A percentile compares a stretch with the other conserved stretches of the same genome.
These are phyloP conservation scores for Rubroshorea leprosula DNA, from an alignment of 345 rosid genomes.

Conservation along the genomic window DNA sequence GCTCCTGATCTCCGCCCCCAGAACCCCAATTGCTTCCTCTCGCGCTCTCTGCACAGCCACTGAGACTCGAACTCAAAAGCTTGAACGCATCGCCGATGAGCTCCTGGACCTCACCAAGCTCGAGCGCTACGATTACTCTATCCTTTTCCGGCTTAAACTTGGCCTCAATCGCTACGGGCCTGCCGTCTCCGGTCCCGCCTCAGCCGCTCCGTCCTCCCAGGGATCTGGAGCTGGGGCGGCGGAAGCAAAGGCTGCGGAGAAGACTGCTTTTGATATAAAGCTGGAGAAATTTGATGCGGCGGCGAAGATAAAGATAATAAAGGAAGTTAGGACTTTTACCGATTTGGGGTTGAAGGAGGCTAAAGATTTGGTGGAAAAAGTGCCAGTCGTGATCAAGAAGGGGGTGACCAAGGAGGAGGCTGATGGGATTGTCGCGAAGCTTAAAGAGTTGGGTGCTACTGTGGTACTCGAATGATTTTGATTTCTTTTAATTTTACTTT, in stretches of 20 bases:
- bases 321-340: slow-evolving; percentile 76
- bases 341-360: slow-evolving; percentile 86
- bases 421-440: slow-evolving; percentile 53
- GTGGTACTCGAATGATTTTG: slow-evolving; percentile 60
- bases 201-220: slow-evolving; percentile 19
- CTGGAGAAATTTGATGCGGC: slow-evolving; percentile 77
- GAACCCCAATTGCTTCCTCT: slow-evolving; percentile 9
- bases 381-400: slow-evolving; percentile 63
- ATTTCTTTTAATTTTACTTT: neutral
- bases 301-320: slow-evolving; percentile 67
- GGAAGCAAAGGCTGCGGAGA: slow-evolving; percentile 48
- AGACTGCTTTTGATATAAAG: slow-evolving; percentile 75
- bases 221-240: slow-evolving; percentile 26
- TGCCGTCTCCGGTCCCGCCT: slow-evolving; percentile 28
- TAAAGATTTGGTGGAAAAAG: slow-evolving; percentile 81
- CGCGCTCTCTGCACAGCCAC: slow-evolving; percentile 30
- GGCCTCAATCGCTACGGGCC: slow-evolving; percentile 69
- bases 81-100: slow-evolving; percentile 78
- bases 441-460: slow-evolving; percentile 62
- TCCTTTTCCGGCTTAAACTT: slow-evolving; percentile 68
- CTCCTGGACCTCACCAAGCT: slow-evolving; percentile 62
- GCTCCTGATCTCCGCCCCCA: slow-evolving; percentile 14
- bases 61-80: slow-evolving; percentile 56
- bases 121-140: slow-evolving; percentile 66
- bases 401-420: slow-evolving; percentile 71